Evolutionary conservation across 1,284 basidiomycete genomes (phyloP).

Genomic region (Irpex lacteus): DNA sequence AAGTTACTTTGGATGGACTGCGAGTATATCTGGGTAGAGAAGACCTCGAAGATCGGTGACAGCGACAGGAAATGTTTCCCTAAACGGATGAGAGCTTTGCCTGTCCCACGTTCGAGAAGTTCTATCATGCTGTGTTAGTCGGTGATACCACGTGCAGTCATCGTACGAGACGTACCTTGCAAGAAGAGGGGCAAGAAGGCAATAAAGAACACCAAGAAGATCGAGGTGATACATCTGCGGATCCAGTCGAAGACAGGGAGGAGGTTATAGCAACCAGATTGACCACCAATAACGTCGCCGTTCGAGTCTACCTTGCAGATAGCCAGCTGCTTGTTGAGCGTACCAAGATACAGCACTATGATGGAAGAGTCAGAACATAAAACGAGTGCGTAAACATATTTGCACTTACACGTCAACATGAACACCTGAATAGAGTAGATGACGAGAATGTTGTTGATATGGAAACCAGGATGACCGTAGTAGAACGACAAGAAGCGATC

Average conservation of each 20-base stretch:
- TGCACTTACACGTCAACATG: conserved; percentile 79
- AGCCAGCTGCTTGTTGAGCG: conserved; percentile 85
- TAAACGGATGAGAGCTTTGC: conserved; percentile 89
- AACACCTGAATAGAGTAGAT: conserved; percentile 96
- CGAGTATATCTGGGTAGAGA: conserved; percentile 96
- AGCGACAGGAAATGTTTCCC: conserved; percentile 94
- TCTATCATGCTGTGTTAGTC: conserved; percentile 45
- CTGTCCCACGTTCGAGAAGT: conserved; percentile 90
- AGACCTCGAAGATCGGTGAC: conserved; percentile 95
- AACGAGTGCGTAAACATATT: not conserved
- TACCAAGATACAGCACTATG: conserved; percentile 87
- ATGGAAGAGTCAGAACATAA: conserved; percentile 16
- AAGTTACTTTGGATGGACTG: conserved; percentile 94
- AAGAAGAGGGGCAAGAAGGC: conserved; percentile 94
- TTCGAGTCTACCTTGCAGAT: conserved; percentile 84
- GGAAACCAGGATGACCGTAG: conserved; percentile 99
- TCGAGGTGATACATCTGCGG: conserved; percentile 90
- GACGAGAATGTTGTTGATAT: conserved; percentile 99
- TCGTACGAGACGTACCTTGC: conserved; percentile 60
- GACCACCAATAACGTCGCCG: conserved; percentile 78
- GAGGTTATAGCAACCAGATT: conserved; percentile 91
- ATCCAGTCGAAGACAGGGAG: conserved; percentile 96
- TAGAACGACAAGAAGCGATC: conserved; percentile 99
- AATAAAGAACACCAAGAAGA: conserved; percentile 97
- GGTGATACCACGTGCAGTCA: not conserved